Evolutionary conservation across 108 stramenopile genomes (phyloP), one percentile per base, ranked within the genome.

Genomic region (Aurantiochytrium sp.): DNA sequence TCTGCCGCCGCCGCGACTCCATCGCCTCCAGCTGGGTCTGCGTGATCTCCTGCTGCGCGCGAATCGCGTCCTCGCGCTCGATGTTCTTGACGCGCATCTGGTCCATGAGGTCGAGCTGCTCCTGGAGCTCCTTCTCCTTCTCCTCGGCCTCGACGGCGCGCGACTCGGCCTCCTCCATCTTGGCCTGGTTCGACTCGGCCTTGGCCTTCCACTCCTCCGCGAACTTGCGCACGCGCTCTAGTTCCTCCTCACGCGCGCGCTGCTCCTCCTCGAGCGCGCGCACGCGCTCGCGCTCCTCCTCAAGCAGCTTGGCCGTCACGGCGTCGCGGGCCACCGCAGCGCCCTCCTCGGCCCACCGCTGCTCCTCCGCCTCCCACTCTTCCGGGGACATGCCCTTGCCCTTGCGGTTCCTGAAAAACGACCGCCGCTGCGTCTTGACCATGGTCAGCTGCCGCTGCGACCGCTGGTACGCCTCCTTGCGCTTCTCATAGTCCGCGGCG

Each of bases 81-180:
- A 81, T 81, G 39, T 81, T 81, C 45, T 81, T 41, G 12, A 12
- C 73, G n/a, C 73, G 73, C 73, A 81, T 81, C 27, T 41, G 45
- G 3, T 81, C 24, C 73, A 81, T 48, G 45, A 81, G 73, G 19
- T 48, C 24, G 17, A 81, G 73, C 45, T 81, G 42, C 73, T 41
- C 39, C 39, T 81, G n/a, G 36, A 81, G 73, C 17, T 24, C 21
- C 73, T 81, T 81, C 24, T 81, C 73, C 15, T 42, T 12, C 6
- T 41, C n/a, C n/a, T 48, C 45, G 0, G 73, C 73, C 45, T 81
- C 32, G 2, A 30, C 19, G 45, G 73, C 73, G n/a, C 73, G 39
- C 19, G 15, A 12, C 30, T 81, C 73, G 30, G 73, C 73, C 27
- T 81, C 73, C 24, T 81, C 73, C 24, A 48, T 48, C 1, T 81